These are phyloP conservation scores for Coemansia sp. DNA, from an alignment of 192 early-diverging fungal genomes.

Conservation along the genomic window DNA sequence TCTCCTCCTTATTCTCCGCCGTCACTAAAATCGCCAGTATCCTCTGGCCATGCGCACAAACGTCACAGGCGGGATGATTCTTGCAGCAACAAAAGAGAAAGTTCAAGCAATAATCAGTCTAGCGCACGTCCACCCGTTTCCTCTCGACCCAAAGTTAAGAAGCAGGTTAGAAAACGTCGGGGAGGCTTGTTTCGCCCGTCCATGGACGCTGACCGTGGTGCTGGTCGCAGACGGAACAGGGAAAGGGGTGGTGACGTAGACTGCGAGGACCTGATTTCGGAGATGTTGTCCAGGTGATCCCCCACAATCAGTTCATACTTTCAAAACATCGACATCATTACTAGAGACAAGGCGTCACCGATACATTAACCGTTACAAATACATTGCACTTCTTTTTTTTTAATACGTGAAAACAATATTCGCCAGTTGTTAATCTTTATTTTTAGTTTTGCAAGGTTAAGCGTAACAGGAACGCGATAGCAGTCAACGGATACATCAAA, in stretches of 20 bases:
- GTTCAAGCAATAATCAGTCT: neutral
- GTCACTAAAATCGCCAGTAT: neutral
- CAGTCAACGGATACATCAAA: neutral
- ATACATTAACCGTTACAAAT: neutral
- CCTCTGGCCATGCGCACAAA: neutral
- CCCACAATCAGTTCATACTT: neutral
- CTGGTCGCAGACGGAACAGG: neutral
- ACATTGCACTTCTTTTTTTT: neutral
- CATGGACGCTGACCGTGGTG: slow-evolving; percentile 1
- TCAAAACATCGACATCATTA: neutral
- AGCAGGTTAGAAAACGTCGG: slow-evolving; percentile 10
- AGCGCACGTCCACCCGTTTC: neutral
- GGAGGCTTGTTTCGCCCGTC: slow-evolving; percentile 21
- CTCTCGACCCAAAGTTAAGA: neutral
- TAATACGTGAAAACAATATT: neutral
- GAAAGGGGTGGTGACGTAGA: slow-evolving; percentile 1
- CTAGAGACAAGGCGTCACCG: neutral
- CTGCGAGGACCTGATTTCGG: slow-evolving; percentile 29
- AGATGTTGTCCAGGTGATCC: slow-evolving; percentile 13
- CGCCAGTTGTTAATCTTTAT: neutral
- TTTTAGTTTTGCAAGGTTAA: neutral
- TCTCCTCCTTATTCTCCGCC: slow-evolving; percentile 2
- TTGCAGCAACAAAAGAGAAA: neutral
- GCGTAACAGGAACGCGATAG: neutral
- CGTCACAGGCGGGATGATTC: neutral